Conservation (phyloP, 2,329 filamentous ascomycete species). For the Metarhizium humberi region DNA sequence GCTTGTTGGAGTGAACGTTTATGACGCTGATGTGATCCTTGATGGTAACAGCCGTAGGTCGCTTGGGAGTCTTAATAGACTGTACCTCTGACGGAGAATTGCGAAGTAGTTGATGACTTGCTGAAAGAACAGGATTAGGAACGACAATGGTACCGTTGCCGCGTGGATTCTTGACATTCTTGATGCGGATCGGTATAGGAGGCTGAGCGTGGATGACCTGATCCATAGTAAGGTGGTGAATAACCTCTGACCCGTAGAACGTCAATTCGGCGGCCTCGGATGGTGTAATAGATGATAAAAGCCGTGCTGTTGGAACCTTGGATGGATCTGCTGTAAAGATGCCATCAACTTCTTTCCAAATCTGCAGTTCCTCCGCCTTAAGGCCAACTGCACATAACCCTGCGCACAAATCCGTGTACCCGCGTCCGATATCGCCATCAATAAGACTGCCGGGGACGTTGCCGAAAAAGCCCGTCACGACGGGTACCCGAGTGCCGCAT, state of each 20-base stretch:
- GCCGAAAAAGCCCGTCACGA: constrained; percentile 91
- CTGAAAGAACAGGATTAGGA: constrained; percentile 54
- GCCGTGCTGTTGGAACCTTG: constrained; percentile 85
- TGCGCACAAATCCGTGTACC: constrained; percentile 94
- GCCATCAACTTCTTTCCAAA: constrained; percentile 98
- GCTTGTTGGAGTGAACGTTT: constrained; percentile 96
- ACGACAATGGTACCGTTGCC: constrained; percentile 74
- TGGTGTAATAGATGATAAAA: constrained; percentile 84
- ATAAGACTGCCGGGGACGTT: constrained; percentile 85
- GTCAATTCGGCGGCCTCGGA: constrained; percentile 94
- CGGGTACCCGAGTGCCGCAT: constrained; percentile 61
- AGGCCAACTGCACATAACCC: constrained; percentile 84
- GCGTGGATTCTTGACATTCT: constrained; percentile 82
- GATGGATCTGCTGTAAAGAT: constrained; percentile 80
- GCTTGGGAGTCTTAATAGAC: constrained; percentile 49
- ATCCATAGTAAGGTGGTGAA: constrained; percentile 98
- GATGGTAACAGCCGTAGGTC: constrained; percentile 87
- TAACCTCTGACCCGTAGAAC: constrained; percentile 91
- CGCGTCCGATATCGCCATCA: constrained; percentile 79
- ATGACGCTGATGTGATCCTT: constrained; percentile 96
- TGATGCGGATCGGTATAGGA: constrained; percentile 78
- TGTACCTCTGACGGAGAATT: constrained; percentile 30
- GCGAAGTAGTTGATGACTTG: constrained; percentile 49
- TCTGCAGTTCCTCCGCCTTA: constrained; percentile 80
- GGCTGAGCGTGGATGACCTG: constrained; percentile 76